Conservation (phyloP, 495 filamentous ascomycete species). For the Immersiella caudata region DNA sequence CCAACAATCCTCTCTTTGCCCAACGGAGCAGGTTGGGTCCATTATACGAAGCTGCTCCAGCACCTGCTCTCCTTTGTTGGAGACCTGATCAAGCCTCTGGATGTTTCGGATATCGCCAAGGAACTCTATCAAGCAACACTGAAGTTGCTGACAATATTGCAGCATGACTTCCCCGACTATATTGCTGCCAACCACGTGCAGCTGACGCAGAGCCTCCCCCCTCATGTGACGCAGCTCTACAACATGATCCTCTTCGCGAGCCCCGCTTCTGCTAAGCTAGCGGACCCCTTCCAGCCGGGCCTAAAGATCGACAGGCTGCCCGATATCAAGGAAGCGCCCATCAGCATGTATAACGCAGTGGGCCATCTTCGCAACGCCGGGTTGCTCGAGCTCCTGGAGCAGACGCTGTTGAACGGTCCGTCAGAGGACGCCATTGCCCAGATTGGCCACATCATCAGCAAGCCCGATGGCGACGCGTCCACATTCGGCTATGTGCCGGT, state of each 20-base stretch:
- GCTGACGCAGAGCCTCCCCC: slow-evolving; percentile 82
- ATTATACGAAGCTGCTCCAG: slow-evolving; percentile 75
- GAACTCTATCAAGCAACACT: slow-evolving; percentile 83
- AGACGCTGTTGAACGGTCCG: slow-evolving; percentile 60
- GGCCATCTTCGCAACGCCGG: slow-evolving; percentile 61
- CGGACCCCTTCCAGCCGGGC: slow-evolving; percentile 78
- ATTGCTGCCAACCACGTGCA: slow-evolving; percentile 82
- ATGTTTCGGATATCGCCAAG: slow-evolving; percentile 69
- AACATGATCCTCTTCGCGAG: slow-evolving; percentile 87
- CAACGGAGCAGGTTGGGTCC: slow-evolving; percentile 70
- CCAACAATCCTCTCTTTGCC: slow-evolving; percentile 74
- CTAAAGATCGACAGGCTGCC: slow-evolving; percentile 81
- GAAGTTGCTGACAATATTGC: slow-evolving; percentile 79
- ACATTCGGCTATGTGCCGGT: slow-evolving; percentile 65
- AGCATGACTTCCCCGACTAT: slow-evolving; percentile 95
- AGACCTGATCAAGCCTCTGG: slow-evolving; percentile 73
- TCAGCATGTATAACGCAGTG: slow-evolving; percentile 61
- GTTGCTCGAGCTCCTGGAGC: slow-evolving; percentile 70
- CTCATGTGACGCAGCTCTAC: slow-evolving; percentile 82
- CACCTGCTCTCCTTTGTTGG: slow-evolving; percentile 74
- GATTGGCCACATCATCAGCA: slow-evolving; percentile 68
- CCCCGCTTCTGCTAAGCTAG: slow-evolving; percentile 72
- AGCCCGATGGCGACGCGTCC: slow-evolving; percentile 54
- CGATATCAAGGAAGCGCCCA: slow-evolving; percentile 69
- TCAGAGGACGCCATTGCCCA: slow-evolving; percentile 70